Base-by-base conservation (phyloP, 768 basidiomycete species). In the Candolleomyces efflorescens region DNA sequence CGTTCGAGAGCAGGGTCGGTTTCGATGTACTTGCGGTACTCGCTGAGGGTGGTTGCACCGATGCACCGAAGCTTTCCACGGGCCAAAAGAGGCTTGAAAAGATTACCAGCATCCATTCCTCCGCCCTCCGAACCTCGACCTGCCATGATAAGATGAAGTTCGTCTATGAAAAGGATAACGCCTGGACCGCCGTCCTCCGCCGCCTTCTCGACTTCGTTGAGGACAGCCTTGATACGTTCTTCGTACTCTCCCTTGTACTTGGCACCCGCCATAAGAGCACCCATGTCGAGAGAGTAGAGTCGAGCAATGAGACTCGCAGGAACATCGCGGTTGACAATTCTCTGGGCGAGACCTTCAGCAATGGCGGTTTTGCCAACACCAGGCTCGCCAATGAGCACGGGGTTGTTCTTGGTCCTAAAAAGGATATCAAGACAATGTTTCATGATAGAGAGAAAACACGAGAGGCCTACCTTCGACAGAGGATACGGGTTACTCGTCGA, bases 301-400 rank as follows among this genome's bases (percentile, higher is more conserved):
- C 90, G 83, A 3, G 83, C 82, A 50, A 93, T 78, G 26, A 95
- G 73, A 64, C 78, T 81, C 22, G 81, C 79, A 20, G 93, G 93
- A 6, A 94, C 92, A 72, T 98, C 95, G 50, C 94, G 86, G 64
- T 94, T 93, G 64, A 97, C 85, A 60, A 98, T 96, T 47, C 96
- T 86, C 68, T 96, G 95, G 0, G 96, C 95, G 5, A 99, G 85
- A 41, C 94, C 94, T 77, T 99, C 96, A 5, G 87, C 93, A 54
- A 98, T 91, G 22, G 93, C 85, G 0, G 95, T 97, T 75, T 99
- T 99, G 3, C 96, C 96, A 22, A 96, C 94, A 70, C 96, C 90
- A 48, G 90, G 91, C 72, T 92, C 93, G 60, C 94, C 95, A 64
- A 98, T 93, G 23, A 98, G 84, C 41, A 97, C 92, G n/a, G 96